A percentile compares a stretch with the other conserved stretches of the same genome.
Evolutionary conservation across 2,329 filamentous ascomycete genomes (phyloP).

Genomic region (Aspergillus texensis): DNA sequence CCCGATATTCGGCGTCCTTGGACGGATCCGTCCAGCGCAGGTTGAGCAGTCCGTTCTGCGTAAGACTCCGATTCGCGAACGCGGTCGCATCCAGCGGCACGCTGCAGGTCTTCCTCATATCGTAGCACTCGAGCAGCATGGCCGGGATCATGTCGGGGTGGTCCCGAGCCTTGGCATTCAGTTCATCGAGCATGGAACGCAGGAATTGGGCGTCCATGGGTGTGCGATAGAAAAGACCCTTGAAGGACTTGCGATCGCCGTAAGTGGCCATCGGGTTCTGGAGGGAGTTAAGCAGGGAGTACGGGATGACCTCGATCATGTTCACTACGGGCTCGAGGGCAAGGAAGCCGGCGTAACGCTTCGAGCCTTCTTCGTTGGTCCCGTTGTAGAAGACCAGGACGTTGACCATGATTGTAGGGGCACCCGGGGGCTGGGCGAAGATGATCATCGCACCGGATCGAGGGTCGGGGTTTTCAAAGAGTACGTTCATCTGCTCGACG

Average conservation of each 20-base stretch:
- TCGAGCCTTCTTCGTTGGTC: slow-evolving; percentile 37
- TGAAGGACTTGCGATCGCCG: slow-evolving; percentile 47
- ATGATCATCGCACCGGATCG: slow-evolving; percentile 49
- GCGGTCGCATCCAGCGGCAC: slow-evolving; percentile 44
- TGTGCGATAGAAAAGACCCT: slow-evolving; percentile 49
- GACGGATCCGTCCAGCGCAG: slow-evolving; percentile 46
- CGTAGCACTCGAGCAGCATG: slow-evolving; percentile 48
- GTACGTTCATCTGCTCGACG: slow-evolving; percentile 39
- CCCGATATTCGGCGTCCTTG: slow-evolving; percentile 41
- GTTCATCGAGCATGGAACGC: slow-evolving; percentile 33
- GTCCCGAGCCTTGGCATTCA: slow-evolving; percentile 30
- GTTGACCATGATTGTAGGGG: slow-evolving; percentile 34
- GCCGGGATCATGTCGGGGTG: slow-evolving; percentile 34
- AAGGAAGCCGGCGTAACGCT: slow-evolving; percentile 41
- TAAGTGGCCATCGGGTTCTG: slow-evolving; percentile 41
- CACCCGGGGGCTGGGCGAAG: slow-evolving; percentile 33
- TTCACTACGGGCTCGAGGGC: slow-evolving; percentile 42
- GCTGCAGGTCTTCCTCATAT: slow-evolving; percentile 44
- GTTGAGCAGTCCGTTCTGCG: slow-evolving; percentile 48
- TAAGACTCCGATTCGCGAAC: slow-evolving; percentile 49
- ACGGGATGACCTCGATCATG: slow-evolving; percentile 45
- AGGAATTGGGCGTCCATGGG: slow-evolving; percentile 42
- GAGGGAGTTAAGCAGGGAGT: slow-evolving; percentile 44
- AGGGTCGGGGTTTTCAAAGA: slow-evolving; percentile 60
- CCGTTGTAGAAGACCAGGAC: slow-evolving; percentile 43